phyloP scores from a whole-genome alignment of 208 protist genomes.

The Herpetomonas tarakana region DNA sequence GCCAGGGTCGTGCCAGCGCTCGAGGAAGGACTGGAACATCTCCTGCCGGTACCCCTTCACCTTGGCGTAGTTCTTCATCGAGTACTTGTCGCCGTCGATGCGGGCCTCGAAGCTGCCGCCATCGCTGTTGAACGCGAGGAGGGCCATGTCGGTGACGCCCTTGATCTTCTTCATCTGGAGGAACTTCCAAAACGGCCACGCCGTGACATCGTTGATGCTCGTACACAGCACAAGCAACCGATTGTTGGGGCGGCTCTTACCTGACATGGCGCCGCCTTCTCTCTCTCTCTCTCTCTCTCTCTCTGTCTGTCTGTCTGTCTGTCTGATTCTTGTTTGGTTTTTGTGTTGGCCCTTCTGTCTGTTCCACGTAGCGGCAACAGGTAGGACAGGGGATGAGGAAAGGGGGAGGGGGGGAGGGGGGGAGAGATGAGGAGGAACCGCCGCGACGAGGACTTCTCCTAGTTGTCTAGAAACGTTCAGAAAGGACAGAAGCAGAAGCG shows the following conservation, averaged over 20 bases:
- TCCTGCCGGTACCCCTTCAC: slow-evolving; percentile 48
- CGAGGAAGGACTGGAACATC: slow-evolving; percentile 45
- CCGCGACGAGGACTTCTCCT: no score
- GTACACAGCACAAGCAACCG: slow-evolving; percentile 71
- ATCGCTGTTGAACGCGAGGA: slow-evolving; percentile 84
- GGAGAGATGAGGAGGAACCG: no score
- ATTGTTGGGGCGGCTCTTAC: slow-evolving; percentile 28
- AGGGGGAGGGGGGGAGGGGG: no score
- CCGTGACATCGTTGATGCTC: slow-evolving; percentile 83
- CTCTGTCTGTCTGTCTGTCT: slow-evolving; percentile 14
- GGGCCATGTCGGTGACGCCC: slow-evolving; percentile 67
- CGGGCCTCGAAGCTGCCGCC: slow-evolving; percentile 85
- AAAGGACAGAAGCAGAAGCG: no score
- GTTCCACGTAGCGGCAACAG: slow-evolving; percentile 12
- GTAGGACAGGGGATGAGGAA: slow-evolving; percentile 23
- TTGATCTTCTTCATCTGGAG: slow-evolving; percentile 83
- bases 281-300: slow-evolving; percentile 11
- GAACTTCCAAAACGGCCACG: slow-evolving; percentile 89
- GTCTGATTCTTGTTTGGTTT: not conserved
- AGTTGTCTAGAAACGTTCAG: no score
- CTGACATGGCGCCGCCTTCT: slow-evolving; percentile 10
- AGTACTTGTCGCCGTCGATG: slow-evolving; percentile 61
- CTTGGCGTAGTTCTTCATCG: slow-evolving; percentile 47
- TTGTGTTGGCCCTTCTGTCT: slow-evolving; percentile 11
- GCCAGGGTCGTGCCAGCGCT: slow-evolving; percentile 58